Percentiles rank a stretch among this genome's conserved stretches.
Evolutionary conservation across 2,329 filamentous ascomycete species (phyloP).

Genomic region (Botryotinia calthae): DNA sequence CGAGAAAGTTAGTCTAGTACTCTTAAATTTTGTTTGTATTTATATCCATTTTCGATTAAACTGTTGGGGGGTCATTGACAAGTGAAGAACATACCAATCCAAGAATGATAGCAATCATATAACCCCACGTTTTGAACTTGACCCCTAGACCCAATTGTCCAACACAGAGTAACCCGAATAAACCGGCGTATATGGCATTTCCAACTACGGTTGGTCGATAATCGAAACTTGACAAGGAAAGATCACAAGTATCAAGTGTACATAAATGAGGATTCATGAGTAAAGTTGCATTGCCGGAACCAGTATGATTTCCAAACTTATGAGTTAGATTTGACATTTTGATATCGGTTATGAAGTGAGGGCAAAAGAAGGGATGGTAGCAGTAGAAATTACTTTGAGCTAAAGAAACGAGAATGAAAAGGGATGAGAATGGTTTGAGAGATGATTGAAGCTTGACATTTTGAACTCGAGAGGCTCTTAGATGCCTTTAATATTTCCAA

Average conservation of each 20-base stretch:
- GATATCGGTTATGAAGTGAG: not conserved
- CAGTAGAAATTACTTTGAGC: not conserved
- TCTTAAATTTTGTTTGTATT: not conserved
- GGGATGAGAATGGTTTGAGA: not conserved
- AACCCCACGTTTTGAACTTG: conserved; percentile 55
- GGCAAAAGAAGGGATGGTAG: not conserved
- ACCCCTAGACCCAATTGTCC: conserved; percentile 47
- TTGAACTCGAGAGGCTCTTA: not conserved
- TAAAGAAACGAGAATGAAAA: not conserved
- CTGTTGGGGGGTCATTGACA: too few relatives aligned
- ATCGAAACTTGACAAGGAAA: conserved; percentile 54
- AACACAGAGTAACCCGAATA: conserved; percentile 48
- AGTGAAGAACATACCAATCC: conserved; percentile 43
- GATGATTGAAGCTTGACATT: not conserved
- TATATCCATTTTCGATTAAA: too few relatives aligned
- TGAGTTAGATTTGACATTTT: conserved; percentile 30
- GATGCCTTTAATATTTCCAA: conserved; percentile 1
- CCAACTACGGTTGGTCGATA: conserved; percentile 57
- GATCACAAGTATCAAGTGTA: conserved; percentile 43
- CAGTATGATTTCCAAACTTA: conserved; percentile 17
- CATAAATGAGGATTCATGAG: conserved; percentile 28
- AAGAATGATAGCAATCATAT: conserved; percentile 48
- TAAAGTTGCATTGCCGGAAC: conserved; percentile 33
- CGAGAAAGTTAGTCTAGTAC: not conserved
- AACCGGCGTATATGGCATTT: conserved; percentile 53